phyloP scores from a whole-genome alignment of 2,329 filamentous ascomycete species.

The Cercospora sp. region DNA sequence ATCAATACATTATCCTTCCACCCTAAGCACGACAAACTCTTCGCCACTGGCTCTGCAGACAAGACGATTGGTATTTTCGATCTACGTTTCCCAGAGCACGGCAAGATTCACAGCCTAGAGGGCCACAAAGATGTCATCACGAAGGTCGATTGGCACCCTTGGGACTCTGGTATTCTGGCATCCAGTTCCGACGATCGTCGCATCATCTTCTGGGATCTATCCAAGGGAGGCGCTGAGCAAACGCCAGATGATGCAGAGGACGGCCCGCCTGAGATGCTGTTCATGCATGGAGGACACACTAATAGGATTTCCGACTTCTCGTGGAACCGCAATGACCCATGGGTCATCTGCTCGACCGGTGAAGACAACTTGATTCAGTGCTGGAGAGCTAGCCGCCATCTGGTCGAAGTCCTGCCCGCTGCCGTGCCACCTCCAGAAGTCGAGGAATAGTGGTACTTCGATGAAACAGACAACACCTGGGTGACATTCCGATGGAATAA shows the following conservation, averaged over 20 bases:
- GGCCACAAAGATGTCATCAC: constrained; percentile 88
- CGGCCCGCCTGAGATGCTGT: constrained; percentile 91
- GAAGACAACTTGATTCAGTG: constrained; percentile 97
- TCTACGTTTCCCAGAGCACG: constrained; percentile 66
- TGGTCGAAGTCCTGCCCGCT: constrained; percentile 39
- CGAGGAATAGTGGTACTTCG: constrained; percentile 16
- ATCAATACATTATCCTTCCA: constrained; percentile 98
- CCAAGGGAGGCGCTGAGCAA: constrained; percentile 89
- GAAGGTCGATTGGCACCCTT: constrained; percentile 91
- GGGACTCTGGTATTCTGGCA: constrained; percentile 81
- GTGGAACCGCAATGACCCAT: constrained; percentile 96
- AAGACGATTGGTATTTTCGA: constrained; percentile 97
- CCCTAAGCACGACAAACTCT: constrained; percentile 80
- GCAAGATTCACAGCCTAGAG: constrained; percentile 85
- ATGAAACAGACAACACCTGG: not conserved
- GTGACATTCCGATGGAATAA: not conserved
- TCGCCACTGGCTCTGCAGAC: constrained; percentile 92
- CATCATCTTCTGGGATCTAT: constrained; percentile 95
- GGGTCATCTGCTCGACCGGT: constrained; percentile 92
- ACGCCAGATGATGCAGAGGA: constrained; percentile 93
- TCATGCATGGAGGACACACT: constrained; percentile 98
- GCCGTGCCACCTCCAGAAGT: constrained; percentile 38
- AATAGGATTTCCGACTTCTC: constrained; percentile 96
- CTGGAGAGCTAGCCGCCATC: constrained; percentile 50
- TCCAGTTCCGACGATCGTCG: constrained; percentile 91